These are phyloP conservation scores for Penicillium sp. DNA, from an alignment of 2,329 filamentous ascomycete genomes.

Conservation along the genomic window DNA sequence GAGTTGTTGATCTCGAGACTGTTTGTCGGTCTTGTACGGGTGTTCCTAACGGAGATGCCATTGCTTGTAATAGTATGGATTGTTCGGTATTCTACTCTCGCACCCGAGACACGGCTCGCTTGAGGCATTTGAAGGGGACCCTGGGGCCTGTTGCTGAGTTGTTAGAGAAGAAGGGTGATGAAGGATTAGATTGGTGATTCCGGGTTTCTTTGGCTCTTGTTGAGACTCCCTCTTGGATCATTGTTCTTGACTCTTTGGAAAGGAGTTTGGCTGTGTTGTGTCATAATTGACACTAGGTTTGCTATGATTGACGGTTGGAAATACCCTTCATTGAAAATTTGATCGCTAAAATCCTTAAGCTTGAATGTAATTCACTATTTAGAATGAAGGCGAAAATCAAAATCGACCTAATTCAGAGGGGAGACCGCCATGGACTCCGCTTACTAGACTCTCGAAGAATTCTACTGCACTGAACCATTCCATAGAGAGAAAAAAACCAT, in stretches of 20 bases:
- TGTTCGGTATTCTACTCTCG: conserved; percentile 84
- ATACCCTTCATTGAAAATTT: conserved; percentile 7
- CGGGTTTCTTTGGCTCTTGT: not conserved
- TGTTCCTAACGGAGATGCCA: conserved; percentile 71
- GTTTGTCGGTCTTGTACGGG: conserved; percentile 83
- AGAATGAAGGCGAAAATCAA: too few relatives aligned
- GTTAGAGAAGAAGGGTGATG: conserved; percentile 40
- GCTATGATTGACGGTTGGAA: conserved; percentile 7
- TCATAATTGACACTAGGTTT: not conserved
- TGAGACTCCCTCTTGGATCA: not conserved
- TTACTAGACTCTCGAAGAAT: too few relatives aligned
- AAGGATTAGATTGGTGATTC: conserved; percentile 43
- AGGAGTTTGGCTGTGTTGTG: not conserved
- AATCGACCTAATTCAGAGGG: too few relatives aligned
- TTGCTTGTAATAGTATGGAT: conserved; percentile 87
- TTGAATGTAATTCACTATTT: not conserved
- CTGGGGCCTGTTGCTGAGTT: conserved; percentile 42
- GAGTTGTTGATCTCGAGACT: conserved; percentile 65
- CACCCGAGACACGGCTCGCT: conserved; percentile 41
- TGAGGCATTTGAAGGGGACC: conserved; percentile 41
- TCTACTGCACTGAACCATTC: too few relatives aligned
- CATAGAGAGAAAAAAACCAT: too few relatives aligned
- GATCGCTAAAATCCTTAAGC: not conserved
- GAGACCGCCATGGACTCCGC: too few relatives aligned
- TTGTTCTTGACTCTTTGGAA: not conserved